These are phyloP conservation scores for Phaeosphaeria sp. DNA, from an alignment of 2,329 filamentous ascomycete species.

Conservation along the genomic window DNA sequence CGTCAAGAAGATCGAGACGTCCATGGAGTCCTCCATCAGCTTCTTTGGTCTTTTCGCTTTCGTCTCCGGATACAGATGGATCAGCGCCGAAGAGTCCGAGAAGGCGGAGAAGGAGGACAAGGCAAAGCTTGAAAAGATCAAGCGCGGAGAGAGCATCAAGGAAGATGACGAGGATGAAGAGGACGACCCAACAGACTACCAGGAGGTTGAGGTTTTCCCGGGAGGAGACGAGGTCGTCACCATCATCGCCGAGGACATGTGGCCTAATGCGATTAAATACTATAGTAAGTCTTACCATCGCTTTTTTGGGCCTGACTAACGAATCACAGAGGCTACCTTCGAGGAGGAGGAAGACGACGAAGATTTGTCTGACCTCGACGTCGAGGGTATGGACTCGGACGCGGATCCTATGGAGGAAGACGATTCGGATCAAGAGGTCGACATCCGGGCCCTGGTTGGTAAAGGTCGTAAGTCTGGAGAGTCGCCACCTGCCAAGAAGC, in stretches of 20 bases:
- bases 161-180: constrained; percentile 56
- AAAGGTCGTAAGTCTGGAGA: constrained; percentile 53
- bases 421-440: constrained; percentile 60
- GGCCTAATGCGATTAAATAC: constrained; percentile 86
- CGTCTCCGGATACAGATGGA: constrained; percentile 65
- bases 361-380: constrained; percentile 70
- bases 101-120: constrained; percentile 66
- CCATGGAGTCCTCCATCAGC: constrained; percentile 69
- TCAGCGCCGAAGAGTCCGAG: constrained; percentile 75
- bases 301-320: constrained; percentile 44
- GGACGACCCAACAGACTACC: constrained; percentile 69
- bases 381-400: constrained; percentile 49
- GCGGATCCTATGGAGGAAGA: constrained; percentile 60
- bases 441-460: constrained; percentile 55
- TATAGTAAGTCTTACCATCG: constrained; percentile 67
- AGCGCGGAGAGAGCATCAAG: constrained; percentile 47
- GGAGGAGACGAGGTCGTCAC: constrained; percentile 83
- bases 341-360: constrained; percentile 61
- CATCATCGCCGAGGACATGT: constrained; percentile 84
- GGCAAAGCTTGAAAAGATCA: constrained; percentile 60
- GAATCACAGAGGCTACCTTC: constrained; percentile 56
- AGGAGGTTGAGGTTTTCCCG: constrained; percentile 84
- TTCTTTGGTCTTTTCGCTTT: constrained; percentile 94
- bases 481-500: constrained; percentile 47
- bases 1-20: constrained; percentile 60